A percentile compares a stretch with the other conserved stretches of the same genome.
Conservation (phyloP, 2,329 filamentous ascomycete species). For the Penicillium sclerotigenum region DNA sequence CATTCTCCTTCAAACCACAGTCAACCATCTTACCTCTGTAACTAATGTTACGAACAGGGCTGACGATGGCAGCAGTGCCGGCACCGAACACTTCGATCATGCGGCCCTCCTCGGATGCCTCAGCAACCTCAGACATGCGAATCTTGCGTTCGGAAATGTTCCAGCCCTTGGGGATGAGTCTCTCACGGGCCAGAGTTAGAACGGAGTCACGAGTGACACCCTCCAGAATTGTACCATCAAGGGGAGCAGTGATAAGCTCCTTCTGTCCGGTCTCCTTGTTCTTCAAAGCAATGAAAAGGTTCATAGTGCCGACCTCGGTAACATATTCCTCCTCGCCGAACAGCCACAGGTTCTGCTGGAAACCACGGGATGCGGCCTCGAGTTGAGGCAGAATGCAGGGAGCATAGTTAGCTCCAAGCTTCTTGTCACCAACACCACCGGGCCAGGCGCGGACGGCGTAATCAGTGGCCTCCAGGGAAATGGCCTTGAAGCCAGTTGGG, state of each 20-base stretch:
- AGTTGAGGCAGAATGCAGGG: conserved; percentile 96
- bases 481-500: conserved; percentile 95
- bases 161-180: conserved; percentile 82
- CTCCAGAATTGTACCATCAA: conserved; percentile 94
- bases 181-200: conserved; percentile 78
- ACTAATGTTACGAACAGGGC: conserved; percentile 81
- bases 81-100: conserved; percentile 90
- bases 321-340: conserved; percentile 95
- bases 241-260: conserved; percentile 88
- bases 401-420: conserved; percentile 98
- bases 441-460: conserved; percentile 98
- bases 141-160: conserved; percentile 83
- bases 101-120: conserved; percentile 78
- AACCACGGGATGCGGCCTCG: conserved; percentile 83
- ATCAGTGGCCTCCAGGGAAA: conserved; percentile 91
- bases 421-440: conserved; percentile 95
- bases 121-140: conserved; percentile 79
- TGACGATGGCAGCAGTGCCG: conserved; percentile 91
- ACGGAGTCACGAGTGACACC: conserved; percentile 93
- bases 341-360: conserved; percentile 97
- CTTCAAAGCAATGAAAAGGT: conserved; percentile 84
- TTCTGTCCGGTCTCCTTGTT: conserved; percentile 85
- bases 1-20: conserved; percentile 73
- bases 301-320: conserved; percentile 98
- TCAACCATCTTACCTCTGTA: conserved; percentile 80